Evolutionary conservation across 176 grass and related monocot genomes (phyloP), one percentile per base, ranked within the genome.

Genomic region (Bothriochloa decipiens): DNA sequence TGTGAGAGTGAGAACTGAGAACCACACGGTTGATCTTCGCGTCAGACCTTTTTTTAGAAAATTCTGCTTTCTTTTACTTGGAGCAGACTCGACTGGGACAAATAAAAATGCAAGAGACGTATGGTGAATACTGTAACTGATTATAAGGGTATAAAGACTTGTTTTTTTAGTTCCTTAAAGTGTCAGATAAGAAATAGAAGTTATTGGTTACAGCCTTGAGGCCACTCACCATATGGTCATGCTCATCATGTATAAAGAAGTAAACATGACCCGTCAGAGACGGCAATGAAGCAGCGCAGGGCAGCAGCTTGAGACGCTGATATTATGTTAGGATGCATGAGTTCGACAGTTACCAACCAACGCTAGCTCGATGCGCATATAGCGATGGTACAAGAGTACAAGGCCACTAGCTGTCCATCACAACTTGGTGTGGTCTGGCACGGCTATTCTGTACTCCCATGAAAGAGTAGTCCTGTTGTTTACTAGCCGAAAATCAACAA

Each of bases 191-290:
- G 36, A 22, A 22, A 32, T 32, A 32, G 26, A 27, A 45, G 52
- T 28, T 9, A 11, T n/a, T 41, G 13, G 22, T 17, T 28, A 36
- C 76, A 78, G 18, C 32, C 50, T 57, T 61, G 33, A 67, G 4
- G 62, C 49, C 17, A 6, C 26, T 47, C 3, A 47, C 33, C 5
- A 66, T 0, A 33, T 15, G 26, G 40, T 65, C 37, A 68, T 43
- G 42, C 42, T 73, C 23, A 33, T 5, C 52, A 45, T n/a, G 22
- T 40, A 29, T 9, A 82, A 33, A 83, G 52, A 72, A 43, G 53
- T 46, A 63, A 74, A 63, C 71, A 0, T 64, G 55, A 49, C 29
- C 81, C 71, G 39, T 83, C 81, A 74, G 53, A 74, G 53, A 83
- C 26, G 70, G 39, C 70, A 83, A 63, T 6, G 18, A n/a, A 22